Evolutionary conservation across 768 basidiomycete genomes (phyloP), one percentile per base, ranked within the genome.

Genomic region (Pleurotus tuoliensis): DNA sequence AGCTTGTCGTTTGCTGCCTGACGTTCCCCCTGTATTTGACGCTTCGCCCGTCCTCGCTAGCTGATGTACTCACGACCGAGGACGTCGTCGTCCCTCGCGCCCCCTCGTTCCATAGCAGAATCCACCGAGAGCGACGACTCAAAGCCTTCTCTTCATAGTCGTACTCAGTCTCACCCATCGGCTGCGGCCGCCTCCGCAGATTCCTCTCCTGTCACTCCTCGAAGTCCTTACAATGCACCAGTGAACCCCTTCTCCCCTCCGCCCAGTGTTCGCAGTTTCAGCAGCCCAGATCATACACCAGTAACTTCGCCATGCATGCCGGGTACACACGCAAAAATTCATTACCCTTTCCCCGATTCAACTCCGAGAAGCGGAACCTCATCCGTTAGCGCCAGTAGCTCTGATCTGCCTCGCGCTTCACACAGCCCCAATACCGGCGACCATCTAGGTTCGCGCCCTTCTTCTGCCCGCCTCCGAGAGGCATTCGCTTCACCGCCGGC

Each of bases 401-500:
- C 70, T 5, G 81, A 80, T 58, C 54, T 82, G 6, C 73, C 77
- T 22, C 73, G 78, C 39, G 62, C 65, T 3, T 64, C 73, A 8
- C 71, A 76, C 38, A 69, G 65, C 12, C 67, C 71, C 2, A 59
- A 61, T 22, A 67, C 71, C 24, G 65, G 70, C 5, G 75, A 73
- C 43, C 41, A 44, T 54, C 55, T 38, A 55, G 50, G 25, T 56
- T 47, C 11, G 54, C 64, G 4, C 66, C 63, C 34, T 0, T 74
- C 76, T 3, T 73, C 75, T 5, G 56, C 72, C 22, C 73, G 77
- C 18, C 56, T 74, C n/a, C 72, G 86, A 50, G 85, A 86, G 60
- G 65, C 79, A 3, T 84, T 87, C 58, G 75, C 82, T 0, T 79
- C 81, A 0, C 86, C 86, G 11, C 80, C 80, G 1, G 67, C 79